Conservation (phyloP, 108 stramenopile species). For the Fistulifera solaris region DNA sequence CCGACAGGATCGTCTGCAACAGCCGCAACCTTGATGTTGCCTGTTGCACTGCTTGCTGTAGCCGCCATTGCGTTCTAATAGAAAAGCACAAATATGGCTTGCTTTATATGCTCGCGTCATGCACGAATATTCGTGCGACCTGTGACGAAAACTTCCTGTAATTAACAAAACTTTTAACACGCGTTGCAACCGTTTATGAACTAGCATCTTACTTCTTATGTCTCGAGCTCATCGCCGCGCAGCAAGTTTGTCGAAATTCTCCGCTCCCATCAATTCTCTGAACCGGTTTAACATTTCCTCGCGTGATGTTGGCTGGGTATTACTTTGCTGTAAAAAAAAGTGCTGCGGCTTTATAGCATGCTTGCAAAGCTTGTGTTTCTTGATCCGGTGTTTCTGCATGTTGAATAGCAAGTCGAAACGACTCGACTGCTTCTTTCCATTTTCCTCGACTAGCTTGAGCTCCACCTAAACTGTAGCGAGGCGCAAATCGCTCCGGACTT, state of each 20-base stretch:
- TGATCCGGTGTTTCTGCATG: conserved; percentile 3
- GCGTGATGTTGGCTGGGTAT: conserved; percentile 8
- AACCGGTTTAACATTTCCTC: conserved; percentile 26
- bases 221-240: background rate
- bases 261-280: conserved; percentile 21
- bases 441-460: conserved; percentile 24
- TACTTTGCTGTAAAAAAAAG: conserved; percentile 10
- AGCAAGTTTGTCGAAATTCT: conserved; percentile 28
- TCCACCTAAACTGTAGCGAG: conserved; percentile 28
- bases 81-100: too few relatives aligned
- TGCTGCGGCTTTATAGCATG: conserved; percentile 26
- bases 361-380: conserved; percentile 13
- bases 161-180: too few relatives aligned
- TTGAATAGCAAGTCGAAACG: conserved; percentile 22
- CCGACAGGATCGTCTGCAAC: too few relatives aligned
- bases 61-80: too few relatives aligned
- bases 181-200: too few relatives aligned
- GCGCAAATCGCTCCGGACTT: conserved; percentile 15
- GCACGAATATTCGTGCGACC: too few relatives aligned
- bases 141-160: too few relatives aligned
- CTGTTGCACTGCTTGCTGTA: too few relatives aligned
- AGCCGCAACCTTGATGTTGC: too few relatives aligned
- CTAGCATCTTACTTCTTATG: too few relatives aligned
- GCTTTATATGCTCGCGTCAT: too few relatives aligned
- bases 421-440: conserved; percentile 18